phyloP scores from a whole-genome alignment of 345 rosid species.

The Citrus maxima region DNA sequence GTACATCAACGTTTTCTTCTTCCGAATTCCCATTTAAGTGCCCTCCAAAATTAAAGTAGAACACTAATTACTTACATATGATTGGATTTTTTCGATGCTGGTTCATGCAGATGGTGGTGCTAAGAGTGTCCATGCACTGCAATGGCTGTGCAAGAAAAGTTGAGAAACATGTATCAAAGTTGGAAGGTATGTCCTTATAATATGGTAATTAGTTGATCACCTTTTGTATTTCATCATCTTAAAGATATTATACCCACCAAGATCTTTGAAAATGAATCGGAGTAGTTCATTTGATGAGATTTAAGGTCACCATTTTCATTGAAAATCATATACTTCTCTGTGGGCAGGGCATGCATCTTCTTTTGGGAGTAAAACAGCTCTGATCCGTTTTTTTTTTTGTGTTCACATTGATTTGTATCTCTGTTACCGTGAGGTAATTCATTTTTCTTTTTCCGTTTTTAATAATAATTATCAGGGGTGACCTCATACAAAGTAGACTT shows the following conservation, averaged over 20 bases:
- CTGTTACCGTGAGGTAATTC: neutral
- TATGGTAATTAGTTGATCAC: neutral
- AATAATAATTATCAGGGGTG: conserved; percentile 54
- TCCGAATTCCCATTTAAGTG: neutral
- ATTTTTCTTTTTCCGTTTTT: neutral
- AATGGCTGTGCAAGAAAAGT: conserved; percentile 88
- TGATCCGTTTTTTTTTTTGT: neutral
- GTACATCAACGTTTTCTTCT: conserved; percentile 22
- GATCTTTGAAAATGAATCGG: neutral
- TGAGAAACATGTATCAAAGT: conserved; percentile 80
- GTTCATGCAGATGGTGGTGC: conserved; percentile 61
- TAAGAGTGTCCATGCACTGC: conserved; percentile 90
- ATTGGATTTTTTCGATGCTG: neutral
- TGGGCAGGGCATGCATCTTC: neutral
- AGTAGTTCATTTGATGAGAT: neutral
- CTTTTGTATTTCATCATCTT: neutral
- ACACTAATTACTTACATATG: neutral
- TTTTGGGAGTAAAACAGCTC: neutral
- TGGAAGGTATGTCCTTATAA: conserved; percentile 50
- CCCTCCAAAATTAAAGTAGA: neutral
- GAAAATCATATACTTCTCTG: neutral
- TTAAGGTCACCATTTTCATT: neutral
- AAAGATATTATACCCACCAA: neutral
- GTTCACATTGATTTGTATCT: neutral
- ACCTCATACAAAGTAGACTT: conserved; percentile 86